Evolutionary conservation across 495 filamentous ascomycete species (phyloP).

Genomic region (Aspergillus carlsbadensis): DNA sequence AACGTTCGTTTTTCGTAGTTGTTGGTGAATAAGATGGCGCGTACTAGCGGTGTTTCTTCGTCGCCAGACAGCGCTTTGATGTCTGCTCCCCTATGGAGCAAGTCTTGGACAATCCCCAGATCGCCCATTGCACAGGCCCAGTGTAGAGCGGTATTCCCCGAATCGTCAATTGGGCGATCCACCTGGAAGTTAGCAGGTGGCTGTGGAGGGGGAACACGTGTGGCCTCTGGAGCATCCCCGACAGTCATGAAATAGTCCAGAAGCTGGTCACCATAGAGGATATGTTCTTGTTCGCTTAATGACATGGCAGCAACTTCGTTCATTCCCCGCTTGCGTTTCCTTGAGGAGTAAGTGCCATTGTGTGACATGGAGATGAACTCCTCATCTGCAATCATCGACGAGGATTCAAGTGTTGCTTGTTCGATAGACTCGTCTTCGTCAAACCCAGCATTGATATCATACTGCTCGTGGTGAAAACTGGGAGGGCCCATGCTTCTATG

Average conservation of each 20-base stretch:
- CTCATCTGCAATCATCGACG: constrained; percentile 79
- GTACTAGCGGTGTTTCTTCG: constrained; percentile 92
- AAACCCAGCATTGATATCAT: constrained; percentile 56
- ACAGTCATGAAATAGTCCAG: constrained; percentile 93
- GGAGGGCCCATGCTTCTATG: constrained; percentile 44
- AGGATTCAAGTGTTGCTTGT: constrained; percentile 73
- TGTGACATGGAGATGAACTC: constrained; percentile 68
- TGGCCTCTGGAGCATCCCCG: constrained; percentile 62
- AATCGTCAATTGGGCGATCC: constrained; percentile 84
- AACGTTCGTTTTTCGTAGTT: constrained; percentile 90
- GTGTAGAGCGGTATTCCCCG: constrained; percentile 85
- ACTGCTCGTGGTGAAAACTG: constrained; percentile 53
- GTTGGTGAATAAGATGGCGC: constrained; percentile 93
- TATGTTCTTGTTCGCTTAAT: constrained; percentile 73
- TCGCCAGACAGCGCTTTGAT: constrained; percentile 63
- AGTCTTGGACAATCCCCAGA: constrained; percentile 79
- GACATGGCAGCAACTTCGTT: constrained; percentile 60
- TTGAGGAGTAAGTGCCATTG: constrained; percentile 57
- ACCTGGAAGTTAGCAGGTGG: constrained; percentile 83
- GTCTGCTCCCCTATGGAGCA: constrained; percentile 73
- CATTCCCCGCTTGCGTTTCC: constrained; percentile 72
- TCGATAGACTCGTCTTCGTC: constrained; percentile 81
- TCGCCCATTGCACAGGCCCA: constrained; percentile 99
- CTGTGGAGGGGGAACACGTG: constrained; percentile 61
- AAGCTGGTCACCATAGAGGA: constrained; percentile 86